Percentiles rank a stretch among this genome's conserved stretches.
phyloP scores from a whole-genome alignment of 805 yeast genomes.

The Lipomyces chichibuensis region DNA sequence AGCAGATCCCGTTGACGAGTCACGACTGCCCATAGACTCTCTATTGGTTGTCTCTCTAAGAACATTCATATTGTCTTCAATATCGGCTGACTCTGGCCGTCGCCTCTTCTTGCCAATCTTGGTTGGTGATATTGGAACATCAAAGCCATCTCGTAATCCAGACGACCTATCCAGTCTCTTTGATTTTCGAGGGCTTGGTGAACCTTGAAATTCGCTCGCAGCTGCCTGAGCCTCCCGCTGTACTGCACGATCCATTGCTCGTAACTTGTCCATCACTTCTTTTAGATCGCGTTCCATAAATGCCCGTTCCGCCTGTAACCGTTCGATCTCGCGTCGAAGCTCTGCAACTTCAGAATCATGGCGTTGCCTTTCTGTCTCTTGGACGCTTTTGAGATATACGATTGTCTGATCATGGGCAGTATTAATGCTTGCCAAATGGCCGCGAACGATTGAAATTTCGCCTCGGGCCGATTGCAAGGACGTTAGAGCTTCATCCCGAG shows the following conservation, averaged over 20 bases:
- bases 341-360: constrained; percentile 47
- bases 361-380: constrained; percentile 37
- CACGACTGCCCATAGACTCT: constrained; percentile 2
- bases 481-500: constrained; percentile 40
- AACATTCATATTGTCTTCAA: neutral
- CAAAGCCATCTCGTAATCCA: constrained; percentile 43
- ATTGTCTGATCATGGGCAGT: constrained; percentile 40
- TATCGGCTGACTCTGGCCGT: neutral
- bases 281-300: constrained; percentile 57
- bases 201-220: neutral
- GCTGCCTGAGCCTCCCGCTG: constrained; percentile 18
- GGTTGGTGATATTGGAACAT: constrained; percentile 30
- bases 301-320: constrained; percentile 58
- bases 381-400: constrained; percentile 37
- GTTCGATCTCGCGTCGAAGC: constrained; percentile 49
- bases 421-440: constrained; percentile 54
- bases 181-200: constrained; percentile 20
- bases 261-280: constrained; percentile 38
- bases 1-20: neutral
- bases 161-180: constrained; percentile 25
- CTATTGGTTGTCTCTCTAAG: neutral
- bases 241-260: constrained; percentile 19
- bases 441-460: constrained; percentile 76
- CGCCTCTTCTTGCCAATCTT: constrained; percentile 10
- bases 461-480: constrained; percentile 66